Percentiles rank a stretch among this genome's conserved stretches.
phyloP scores from a whole-genome alignment of 1,284 basidiomycete species.

The Megacollybia platyphylla region DNA sequence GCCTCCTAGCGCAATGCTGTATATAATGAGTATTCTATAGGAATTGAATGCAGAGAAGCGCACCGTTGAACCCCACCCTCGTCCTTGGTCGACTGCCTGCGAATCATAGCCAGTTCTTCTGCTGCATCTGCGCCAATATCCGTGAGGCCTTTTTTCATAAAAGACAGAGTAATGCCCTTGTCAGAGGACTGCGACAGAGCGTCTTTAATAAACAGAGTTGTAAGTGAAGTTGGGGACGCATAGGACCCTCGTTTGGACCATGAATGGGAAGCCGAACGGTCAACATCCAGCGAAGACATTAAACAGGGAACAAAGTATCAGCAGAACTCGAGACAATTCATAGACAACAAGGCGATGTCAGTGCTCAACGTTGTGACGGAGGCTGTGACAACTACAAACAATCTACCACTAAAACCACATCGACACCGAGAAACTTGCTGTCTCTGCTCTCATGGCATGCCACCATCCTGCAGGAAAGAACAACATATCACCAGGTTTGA shows the following conservation, averaged over 20 bases:
- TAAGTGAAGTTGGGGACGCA: constrained; percentile 29
- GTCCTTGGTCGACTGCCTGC: constrained; percentile 36
- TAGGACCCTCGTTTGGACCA: constrained; percentile 8
- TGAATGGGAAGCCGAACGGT: constrained; percentile 16
- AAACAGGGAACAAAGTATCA: constrained; percentile 1
- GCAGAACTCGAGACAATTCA: constrained; percentile 2
- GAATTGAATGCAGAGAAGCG: constrained; percentile 1
- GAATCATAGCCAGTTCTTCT: constrained; percentile 56
- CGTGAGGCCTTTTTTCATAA: constrained; percentile 66
- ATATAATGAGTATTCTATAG: not conserved
- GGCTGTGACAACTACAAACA: not conserved
- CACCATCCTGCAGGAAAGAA: constrained; percentile 89
- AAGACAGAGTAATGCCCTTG: constrained; percentile 69
- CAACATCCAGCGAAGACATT: constrained; percentile 20
- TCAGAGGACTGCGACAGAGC: constrained; percentile 63
- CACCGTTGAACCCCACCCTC: constrained; percentile 62
- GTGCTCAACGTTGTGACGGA: not conserved
- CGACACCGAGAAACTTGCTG: constrained; percentile 64
- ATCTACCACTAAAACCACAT: constrained; percentile 56
- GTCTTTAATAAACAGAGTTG: constrained; percentile 45
- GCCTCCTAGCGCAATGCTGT: constrained; percentile 76
- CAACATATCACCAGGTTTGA: constrained; percentile 75
- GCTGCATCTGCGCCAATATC: constrained; percentile 67
- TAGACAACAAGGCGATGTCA: constrained; percentile 6
- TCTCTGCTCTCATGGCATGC: constrained; percentile 82